Evolutionary conservation across 202 grass and related monocot species (phyloP).

Genomic region (Zoysia matrella): DNA sequence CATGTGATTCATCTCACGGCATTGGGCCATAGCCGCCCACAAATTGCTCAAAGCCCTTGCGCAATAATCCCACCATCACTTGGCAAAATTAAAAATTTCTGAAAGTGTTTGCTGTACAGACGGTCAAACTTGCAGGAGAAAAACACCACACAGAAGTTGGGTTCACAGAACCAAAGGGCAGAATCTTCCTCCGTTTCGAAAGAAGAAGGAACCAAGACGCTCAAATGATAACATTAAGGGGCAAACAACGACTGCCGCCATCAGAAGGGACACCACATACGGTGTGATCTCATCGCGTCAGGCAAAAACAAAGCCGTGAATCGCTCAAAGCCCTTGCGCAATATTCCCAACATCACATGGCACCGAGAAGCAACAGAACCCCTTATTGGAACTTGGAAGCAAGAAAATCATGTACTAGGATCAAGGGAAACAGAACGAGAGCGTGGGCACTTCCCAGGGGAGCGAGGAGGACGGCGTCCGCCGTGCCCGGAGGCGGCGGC

Average conservation of each 20-base stretch:
- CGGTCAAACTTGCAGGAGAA: not conserved
- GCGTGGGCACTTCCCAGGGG: not conserved
- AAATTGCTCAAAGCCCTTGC: slow-evolving; percentile 65
- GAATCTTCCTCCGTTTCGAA: not conserved
- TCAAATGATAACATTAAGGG: not conserved
- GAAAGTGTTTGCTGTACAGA: not conserved
- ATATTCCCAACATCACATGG: slow-evolving; percentile 69
- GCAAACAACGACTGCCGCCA: slow-evolving; percentile 34
- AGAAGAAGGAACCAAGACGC: not conserved
- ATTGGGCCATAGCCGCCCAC: slow-evolving; percentile 29
- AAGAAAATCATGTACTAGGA: not conserved
- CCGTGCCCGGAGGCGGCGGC: not conserved
- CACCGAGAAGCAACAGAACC: slow-evolving; percentile 1
- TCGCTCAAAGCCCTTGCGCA: slow-evolving; percentile 80
- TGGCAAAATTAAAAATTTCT: slow-evolving; percentile 2
- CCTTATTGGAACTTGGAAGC: not conserved
- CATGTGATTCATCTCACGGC: slow-evolving; percentile 49
- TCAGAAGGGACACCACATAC: slow-evolving; percentile 47
- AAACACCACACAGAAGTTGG: not conserved
- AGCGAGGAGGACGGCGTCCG: not conserved
- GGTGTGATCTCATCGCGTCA: slow-evolving; percentile 55
- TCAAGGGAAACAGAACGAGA: not conserved
- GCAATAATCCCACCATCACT: slow-evolving; percentile 63
- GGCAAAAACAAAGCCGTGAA: slow-evolving; percentile 36
- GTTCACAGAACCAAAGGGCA: not conserved